Conservation (phyloP, 2,329 filamentous ascomycete genomes). For the Emydomyces testavorans region DNA sequence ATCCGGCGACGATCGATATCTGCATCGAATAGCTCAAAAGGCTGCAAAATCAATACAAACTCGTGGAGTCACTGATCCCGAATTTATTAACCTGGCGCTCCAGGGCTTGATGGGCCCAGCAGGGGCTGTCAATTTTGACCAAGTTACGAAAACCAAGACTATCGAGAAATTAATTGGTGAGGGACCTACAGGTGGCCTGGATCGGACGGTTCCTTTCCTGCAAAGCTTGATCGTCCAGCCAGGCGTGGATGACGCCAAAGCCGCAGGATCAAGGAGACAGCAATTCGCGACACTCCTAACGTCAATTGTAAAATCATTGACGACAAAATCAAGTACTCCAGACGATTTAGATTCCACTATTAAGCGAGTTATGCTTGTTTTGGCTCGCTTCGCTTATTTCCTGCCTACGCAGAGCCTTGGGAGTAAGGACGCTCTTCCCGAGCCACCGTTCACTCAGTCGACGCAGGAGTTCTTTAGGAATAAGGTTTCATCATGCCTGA, state of each 20-base stretch:
- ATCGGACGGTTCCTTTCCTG: constrained; percentile 45
- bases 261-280: constrained; percentile 38
- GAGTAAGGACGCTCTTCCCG: constrained; percentile 21
- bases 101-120: constrained; percentile 56
- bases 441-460: constrained; percentile 38
- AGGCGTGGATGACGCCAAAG: constrained; percentile 35
- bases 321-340: constrained; percentile 21
- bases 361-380: constrained; percentile 34
- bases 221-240: constrained; percentile 38
- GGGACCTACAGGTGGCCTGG: constrained; percentile 41
- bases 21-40: constrained; percentile 68
- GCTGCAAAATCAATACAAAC: constrained; percentile 60
- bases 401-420: constrained; percentile 24
- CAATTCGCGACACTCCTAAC: constrained; percentile 44
- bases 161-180: constrained; percentile 60
- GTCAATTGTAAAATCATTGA: constrained; percentile 36
- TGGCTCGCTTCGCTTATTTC: constrained; percentile 44
- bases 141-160: constrained; percentile 73
- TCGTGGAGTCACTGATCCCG: constrained; percentile 50
- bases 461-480: constrained; percentile 44
- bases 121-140: constrained; percentile 71
- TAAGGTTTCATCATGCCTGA: constrained; percentile 45
- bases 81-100: constrained; percentile 50
- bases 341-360: constrained; percentile 34
- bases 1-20: constrained; percentile 61